Conservation (phyloP, 345 rosid species). For the Populus tremula region DNA sequence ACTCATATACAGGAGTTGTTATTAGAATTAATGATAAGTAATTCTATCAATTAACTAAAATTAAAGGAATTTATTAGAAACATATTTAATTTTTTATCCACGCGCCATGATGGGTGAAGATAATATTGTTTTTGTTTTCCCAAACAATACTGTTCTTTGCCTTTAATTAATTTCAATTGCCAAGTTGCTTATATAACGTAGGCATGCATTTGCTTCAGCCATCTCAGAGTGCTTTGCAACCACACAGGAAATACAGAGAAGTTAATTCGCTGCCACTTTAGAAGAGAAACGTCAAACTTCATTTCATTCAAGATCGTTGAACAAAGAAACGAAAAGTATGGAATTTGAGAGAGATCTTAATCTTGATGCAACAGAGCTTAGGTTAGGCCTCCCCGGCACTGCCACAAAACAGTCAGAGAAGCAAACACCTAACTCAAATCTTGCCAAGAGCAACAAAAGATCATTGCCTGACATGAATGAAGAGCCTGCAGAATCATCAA, state of each 20-base stretch:
- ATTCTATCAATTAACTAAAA: background rate
- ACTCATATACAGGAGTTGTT: too few species aligned
- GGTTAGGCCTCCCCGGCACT: constrained; percentile 42
- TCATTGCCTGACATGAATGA: constrained; percentile 36
- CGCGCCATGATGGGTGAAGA: constrained; percentile 12
- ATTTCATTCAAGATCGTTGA: background rate
- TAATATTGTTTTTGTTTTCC: background rate
- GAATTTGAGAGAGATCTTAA: constrained; percentile 37
- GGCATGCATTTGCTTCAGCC: background rate
- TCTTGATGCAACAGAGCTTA: constrained; percentile 46
- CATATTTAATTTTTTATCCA: background rate
- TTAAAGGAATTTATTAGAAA: background rate
- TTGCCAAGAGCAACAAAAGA: constrained; percentile 31
- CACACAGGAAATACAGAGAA: background rate
- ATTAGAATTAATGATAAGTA: too few species aligned
- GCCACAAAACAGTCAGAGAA: background rate
- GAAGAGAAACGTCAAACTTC: background rate
- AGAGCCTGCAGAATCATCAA: background rate
- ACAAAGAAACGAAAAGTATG: constrained; percentile 5
- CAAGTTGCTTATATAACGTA: background rate
- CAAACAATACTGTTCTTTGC: background rate
- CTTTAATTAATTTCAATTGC: background rate
- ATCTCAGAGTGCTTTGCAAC: background rate
- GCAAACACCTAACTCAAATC: background rate
- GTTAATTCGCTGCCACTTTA: background rate